phyloP scores from a whole-genome alignment of 495 filamentous ascomycete genomes.

The Penicilliopsis zonata region DNA sequence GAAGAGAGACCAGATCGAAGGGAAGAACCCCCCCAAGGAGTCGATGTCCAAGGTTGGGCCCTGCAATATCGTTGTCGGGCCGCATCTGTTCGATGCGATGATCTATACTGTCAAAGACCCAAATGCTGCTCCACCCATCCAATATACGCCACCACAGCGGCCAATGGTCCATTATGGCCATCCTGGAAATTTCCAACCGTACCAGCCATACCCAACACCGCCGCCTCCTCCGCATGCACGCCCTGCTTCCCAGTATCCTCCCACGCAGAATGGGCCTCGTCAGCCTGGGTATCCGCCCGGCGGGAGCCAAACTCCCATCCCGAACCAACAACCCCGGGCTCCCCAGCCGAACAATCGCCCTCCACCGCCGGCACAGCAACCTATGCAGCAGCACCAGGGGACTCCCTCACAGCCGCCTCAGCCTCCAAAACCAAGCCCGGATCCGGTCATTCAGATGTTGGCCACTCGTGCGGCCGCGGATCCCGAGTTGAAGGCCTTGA shows the following conservation, averaged over 20 bases:
- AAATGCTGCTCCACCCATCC: constrained; percentile 34
- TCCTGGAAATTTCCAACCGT: constrained; percentile 39
- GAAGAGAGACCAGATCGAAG: constrained; percentile 54
- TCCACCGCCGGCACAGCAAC: constrained; percentile 14
- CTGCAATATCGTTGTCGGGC: constrained; percentile 74
- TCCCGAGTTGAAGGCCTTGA: constrained; percentile 81
- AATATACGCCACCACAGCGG: constrained; percentile 38
- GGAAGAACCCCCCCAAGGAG: constrained; percentile 75
- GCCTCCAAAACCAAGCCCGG: constrained; percentile 46
- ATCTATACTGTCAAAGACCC: constrained; percentile 76
- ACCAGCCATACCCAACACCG: constrained; percentile 35
- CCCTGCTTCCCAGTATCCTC: background rate
- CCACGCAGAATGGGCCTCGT: constrained; percentile 7
- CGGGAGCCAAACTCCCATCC: constrained; percentile 13
- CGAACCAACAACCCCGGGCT: constrained; percentile 4
- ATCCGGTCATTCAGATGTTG: constrained; percentile 91
- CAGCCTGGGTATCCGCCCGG: constrained; percentile 9
- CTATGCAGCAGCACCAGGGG: constrained; percentile 20
- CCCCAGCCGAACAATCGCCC: constrained; percentile 5
- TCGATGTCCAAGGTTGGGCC: constrained; percentile 75
- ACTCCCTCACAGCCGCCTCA: constrained; percentile 21
- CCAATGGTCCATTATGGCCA: constrained; percentile 63
- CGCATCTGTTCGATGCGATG: constrained; percentile 79
- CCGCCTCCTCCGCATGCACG: constrained; percentile 19
- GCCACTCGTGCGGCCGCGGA: constrained; percentile 80